Evolutionary conservation across 768 basidiomycete genomes (phyloP), one percentile per base, ranked within the genome.

Genomic region (Pulveroboletus sp.): DNA sequence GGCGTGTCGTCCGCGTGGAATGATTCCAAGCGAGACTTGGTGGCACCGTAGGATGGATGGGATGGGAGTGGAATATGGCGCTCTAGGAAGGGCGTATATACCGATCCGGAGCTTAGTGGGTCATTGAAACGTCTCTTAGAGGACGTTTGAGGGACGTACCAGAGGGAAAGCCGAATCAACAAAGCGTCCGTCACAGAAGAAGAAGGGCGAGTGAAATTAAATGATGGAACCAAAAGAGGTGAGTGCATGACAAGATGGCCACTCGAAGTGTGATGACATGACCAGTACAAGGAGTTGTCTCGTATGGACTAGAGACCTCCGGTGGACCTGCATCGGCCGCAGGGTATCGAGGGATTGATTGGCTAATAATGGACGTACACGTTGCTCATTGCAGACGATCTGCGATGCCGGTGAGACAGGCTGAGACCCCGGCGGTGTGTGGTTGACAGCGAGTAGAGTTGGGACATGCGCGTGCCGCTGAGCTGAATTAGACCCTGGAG

Each of bases 1-100:
- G 50, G 62, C 62, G 64, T 65, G 64, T 47, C 52, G 56, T 44
- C 56, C 64, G 60, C 64, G 64, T 65, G 64, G 64, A 55, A 31
- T 5, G 41, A 56, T 48, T 47, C 9, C 50, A 45, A 55, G 43
- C 53, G 36, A 46, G 45, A 51, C 36, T 46, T 42, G 56, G 41
- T 49, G 43, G 49, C 40, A 49, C 61, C 55, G 63, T 53, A 43
- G 4, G 47, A 45, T 42, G 59, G 54, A 57, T 55, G 49, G 53
- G 50, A 53, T 63, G 54, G 47, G 54, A 63, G 48, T 27, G 39
- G 24, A 46, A 50, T 31, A 54, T 31, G 52, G 55, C 53, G 49
- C 30, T 36, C 46, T 6, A 36, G 32, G 57, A 50, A 46, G 55
- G 50, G 41, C n/a, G 60, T 65, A 64, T 65, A 65, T 65, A 65